A percentile compares a stretch with the other conserved stretches of the same genome.
phyloP scores from a whole-genome alignment of 495 filamentous ascomycete genomes.

The Penicillium macrosclerotiorum region DNA sequence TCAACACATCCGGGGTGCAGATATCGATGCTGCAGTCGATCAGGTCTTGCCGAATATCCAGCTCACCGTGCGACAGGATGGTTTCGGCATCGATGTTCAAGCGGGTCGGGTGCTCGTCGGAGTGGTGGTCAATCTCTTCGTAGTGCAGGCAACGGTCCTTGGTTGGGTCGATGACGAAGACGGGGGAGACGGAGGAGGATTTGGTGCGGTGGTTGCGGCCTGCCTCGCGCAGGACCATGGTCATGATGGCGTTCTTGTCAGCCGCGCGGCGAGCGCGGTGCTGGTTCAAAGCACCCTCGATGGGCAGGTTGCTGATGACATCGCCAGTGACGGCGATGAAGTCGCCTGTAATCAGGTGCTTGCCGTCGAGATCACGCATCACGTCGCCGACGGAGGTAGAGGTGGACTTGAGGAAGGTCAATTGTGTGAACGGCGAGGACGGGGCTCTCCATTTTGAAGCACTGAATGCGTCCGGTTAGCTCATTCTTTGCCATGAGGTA shows the following conservation, averaged over 20 bases:
- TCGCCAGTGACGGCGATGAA: constrained; percentile 93
- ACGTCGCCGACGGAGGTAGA: constrained; percentile 91
- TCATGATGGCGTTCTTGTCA: constrained; percentile 98
- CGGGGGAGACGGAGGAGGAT: constrained; percentile 66
- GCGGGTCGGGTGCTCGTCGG: constrained; percentile 47
- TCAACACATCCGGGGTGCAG: constrained; percentile 92
- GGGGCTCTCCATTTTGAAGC: constrained; percentile 65
- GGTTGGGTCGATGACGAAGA: constrained; percentile 81
- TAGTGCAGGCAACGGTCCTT: constrained; percentile 88
- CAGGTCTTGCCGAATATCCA: constrained; percentile 81
- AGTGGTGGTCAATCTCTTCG: constrained; percentile 62
- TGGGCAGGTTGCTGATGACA: constrained; percentile 83
- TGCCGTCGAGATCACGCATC: constrained; percentile 88
- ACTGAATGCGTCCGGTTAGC: constrained; percentile 31
- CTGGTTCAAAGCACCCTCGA: constrained; percentile 72
- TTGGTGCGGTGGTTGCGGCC: constrained; percentile 74
- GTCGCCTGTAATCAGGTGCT: constrained; percentile 81
- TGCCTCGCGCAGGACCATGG: constrained; percentile 81
- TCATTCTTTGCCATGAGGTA: neutral
- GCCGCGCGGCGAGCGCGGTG: constrained; percentile 78
- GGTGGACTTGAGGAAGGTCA: constrained; percentile 83
- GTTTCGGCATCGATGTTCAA: constrained; percentile 73
- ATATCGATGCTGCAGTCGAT: constrained; percentile 97
- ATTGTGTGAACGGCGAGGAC: constrained; percentile 78
- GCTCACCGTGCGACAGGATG: constrained; percentile 58